These are phyloP conservation scores for Skeletonema tropicum DNA, from an alignment of 108 stramenopile species.

Conservation along the genomic window DNA sequence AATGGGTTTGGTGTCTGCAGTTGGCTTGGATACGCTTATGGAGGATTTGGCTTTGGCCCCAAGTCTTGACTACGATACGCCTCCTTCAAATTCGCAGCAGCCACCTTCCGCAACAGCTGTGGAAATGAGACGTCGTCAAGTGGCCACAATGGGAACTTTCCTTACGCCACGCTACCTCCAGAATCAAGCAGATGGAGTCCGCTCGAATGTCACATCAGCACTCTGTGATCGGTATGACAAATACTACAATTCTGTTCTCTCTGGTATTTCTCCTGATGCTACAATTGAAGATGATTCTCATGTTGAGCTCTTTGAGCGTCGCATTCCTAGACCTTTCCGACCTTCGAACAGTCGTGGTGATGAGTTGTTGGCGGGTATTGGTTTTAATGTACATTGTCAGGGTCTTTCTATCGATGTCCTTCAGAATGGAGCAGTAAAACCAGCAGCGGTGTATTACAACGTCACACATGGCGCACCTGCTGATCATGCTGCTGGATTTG, in stretches of 20 bases:
- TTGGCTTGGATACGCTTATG: constrained; percentile 64
- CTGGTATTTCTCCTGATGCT: constrained; percentile 32
- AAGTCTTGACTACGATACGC: constrained; percentile 39
- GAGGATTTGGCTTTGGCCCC: constrained; percentile 55
- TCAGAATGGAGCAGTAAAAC: constrained; percentile 40
- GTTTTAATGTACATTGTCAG: constrained; percentile 86
- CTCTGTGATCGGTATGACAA: constrained; percentile 52
- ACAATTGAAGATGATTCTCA: constrained; percentile 28
- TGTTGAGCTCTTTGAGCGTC: constrained; percentile 60
- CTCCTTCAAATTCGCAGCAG: neutral
- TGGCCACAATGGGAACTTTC: constrained; percentile 84
- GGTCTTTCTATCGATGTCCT: constrained; percentile 58
- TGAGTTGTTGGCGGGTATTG: constrained; percentile 65
- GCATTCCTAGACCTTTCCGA: constrained; percentile 73
- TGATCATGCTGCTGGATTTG: constrained; percentile 90
- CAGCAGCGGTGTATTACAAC: constrained; percentile 56
- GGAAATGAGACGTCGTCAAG: constrained; percentile 55
- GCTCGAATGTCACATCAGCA: constrained; percentile 53
- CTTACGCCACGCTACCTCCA: constrained; percentile 61
- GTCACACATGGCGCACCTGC: constrained; percentile 86
- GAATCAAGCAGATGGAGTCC: constrained; percentile 48
- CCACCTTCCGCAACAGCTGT: constrained; percentile 1
- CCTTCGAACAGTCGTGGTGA: constrained; percentile 65
- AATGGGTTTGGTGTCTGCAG: constrained; percentile 62
- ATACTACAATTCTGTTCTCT: constrained; percentile 30